A percentile compares a stretch with the other conserved stretches of the same genome.
Conservation (phyloP, 495 filamentous ascomycete species). For the Hypoxylon fuscum region DNA sequence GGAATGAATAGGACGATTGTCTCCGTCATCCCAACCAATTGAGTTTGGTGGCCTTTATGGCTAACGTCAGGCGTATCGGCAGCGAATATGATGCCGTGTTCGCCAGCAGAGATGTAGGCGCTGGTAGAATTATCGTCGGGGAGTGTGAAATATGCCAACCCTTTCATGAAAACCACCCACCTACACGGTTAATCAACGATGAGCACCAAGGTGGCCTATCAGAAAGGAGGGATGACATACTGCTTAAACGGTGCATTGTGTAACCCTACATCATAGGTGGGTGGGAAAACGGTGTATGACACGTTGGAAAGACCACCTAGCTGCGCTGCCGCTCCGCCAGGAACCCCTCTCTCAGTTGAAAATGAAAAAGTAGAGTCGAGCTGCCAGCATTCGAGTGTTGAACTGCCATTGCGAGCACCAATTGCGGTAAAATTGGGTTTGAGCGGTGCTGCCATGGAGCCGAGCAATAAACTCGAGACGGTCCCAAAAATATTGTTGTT, state of each 20-base stretch:
- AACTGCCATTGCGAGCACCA: constrained; percentile 39
- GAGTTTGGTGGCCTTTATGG: constrained; percentile 55
- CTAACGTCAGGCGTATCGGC: constrained; percentile 58
- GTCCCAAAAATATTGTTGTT: background rate
- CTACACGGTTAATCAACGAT: constrained; percentile 41
- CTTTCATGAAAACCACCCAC: constrained; percentile 59
- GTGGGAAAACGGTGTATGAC: constrained; percentile 53
- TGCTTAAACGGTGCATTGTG: constrained; percentile 61
- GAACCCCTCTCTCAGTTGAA: constrained; percentile 49
- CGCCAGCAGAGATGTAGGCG: constrained; percentile 54
- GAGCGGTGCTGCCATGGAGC: background rate
- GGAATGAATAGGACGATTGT: constrained; percentile 57
- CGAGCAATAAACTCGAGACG: background rate
- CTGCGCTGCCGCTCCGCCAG: constrained; percentile 44
- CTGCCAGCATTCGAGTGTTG: constrained; percentile 64
- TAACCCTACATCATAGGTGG: constrained; percentile 54
- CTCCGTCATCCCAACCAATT: constrained; percentile 51
- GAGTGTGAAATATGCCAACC: constrained; percentile 57
- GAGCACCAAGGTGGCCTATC: background rate
- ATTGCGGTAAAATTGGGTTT: constrained; percentile 40
- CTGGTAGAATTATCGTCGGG: constrained; percentile 50
- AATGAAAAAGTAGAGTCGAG: constrained; percentile 49
- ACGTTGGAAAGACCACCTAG: constrained; percentile 51
- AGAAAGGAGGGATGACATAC: constrained; percentile 46
- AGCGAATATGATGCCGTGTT: constrained; percentile 58